Evolutionary conservation across 176 grass and related monocot genomes (phyloP).

Genomic region (Hyparrhenia diplandra): DNA sequence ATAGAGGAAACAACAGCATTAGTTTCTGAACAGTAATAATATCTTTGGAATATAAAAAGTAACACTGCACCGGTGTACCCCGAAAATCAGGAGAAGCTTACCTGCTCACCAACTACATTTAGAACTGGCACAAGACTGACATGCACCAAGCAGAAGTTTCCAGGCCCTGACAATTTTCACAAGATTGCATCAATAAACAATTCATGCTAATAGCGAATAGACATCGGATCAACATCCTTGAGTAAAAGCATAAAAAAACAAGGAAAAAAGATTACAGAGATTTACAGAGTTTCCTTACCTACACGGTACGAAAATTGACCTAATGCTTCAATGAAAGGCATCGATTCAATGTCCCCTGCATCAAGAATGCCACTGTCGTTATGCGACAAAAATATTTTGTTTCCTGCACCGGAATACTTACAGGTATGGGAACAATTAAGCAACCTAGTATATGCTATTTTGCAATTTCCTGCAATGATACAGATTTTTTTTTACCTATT

Average conservation of each 20-base stretch:
- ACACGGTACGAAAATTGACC: conserved; percentile 94
- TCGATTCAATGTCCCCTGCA: conserved; percentile 98
- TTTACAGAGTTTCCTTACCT: conserved; percentile 48
- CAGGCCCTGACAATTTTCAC: conserved; percentile 51
- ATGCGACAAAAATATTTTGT: conserved; percentile 41
- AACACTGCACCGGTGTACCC: neutral
- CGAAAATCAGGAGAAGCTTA: conserved; percentile 32
- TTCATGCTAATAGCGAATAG: neutral
- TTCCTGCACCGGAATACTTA: conserved; percentile 43
- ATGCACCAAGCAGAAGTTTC: conserved; percentile 96
- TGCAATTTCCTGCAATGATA: neutral
- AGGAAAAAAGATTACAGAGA: neutral
- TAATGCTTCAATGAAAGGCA: conserved; percentile 98
- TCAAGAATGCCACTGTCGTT: conserved; percentile 58
- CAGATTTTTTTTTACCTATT: conserved; percentile 60
- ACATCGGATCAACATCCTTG: neutral
- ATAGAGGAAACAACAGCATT: conserved; percentile 9
- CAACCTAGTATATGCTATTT: conserved; percentile 18
- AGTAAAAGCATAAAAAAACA: neutral
- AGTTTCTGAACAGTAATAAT: neutral
- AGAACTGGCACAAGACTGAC: conserved; percentile 97
- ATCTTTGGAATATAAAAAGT: neutral
- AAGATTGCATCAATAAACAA: neutral
- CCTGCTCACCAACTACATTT: conserved; percentile 96
- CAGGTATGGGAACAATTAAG: conserved; percentile 47